Conservation (phyloP, 148 eudicot species). For the Pharnaceum exiguum region DNA sequence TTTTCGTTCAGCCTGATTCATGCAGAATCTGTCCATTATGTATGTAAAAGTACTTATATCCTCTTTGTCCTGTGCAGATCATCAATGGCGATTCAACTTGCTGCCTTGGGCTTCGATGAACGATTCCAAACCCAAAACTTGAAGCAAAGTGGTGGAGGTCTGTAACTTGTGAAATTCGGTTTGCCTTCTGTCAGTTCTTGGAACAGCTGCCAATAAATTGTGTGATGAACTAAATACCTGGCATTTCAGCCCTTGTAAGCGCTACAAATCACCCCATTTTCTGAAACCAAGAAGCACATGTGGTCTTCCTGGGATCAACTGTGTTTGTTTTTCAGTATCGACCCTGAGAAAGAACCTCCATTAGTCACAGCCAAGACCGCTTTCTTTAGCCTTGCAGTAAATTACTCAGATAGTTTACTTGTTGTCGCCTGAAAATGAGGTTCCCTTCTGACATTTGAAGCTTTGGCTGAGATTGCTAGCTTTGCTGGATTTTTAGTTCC, state of each 20-base stretch:
- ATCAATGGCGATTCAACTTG: not conserved
- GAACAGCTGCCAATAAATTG: not conserved
- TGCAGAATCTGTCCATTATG: too few species aligned
- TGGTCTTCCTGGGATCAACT: constrained; percentile 1
- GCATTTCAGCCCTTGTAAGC: not conserved
- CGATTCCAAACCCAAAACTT: not conserved
- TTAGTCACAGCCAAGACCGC: constrained; percentile 1
- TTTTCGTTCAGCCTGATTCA: too few species aligned
- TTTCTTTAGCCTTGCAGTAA: not conserved
- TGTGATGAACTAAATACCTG: not conserved
- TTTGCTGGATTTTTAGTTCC: not conserved
- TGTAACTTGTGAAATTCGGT: not conserved
- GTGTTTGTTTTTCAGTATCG: not conserved
- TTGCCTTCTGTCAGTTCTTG: not conserved
- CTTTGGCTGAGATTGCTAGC: not conserved
- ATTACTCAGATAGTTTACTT: not conserved
- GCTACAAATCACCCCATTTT: not conserved
- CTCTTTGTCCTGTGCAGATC: not conserved
- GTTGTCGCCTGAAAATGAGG: constrained; percentile 2
- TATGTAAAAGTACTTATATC: too few species aligned
- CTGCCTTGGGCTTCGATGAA: not conserved
- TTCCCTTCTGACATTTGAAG: constrained; percentile 3
- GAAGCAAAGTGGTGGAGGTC: constrained; percentile 3
- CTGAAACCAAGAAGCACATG: not conserved
- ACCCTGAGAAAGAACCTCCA: constrained; percentile 1